Evolutionary conservation across 2,329 filamentous ascomycete genomes (phyloP), one percentile per base, ranked within the genome.

Genomic region (Sarocladiaceae sp.): DNA sequence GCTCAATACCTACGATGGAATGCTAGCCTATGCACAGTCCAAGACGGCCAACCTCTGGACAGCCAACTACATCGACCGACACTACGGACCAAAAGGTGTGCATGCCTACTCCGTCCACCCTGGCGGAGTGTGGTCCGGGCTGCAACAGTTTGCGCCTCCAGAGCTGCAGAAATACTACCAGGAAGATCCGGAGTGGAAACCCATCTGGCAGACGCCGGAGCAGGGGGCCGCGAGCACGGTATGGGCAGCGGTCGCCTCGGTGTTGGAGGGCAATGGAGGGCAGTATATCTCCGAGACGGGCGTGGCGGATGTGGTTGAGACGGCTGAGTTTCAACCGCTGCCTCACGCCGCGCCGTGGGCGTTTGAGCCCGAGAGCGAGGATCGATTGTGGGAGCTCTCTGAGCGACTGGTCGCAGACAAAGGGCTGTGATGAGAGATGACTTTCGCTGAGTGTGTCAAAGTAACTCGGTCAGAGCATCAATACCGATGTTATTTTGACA

Each of bases 31-130:
- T 53, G 71, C 66, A 0, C 72, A 77, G 56, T 66, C 68, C 48
- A 83, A 82, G 57, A 68, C 70, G 0, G 77, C 78, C 12, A 78
- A 76, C 53, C 69, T 80, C 17, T 76, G 70, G 56, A 72, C 76
- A 50, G 72, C 77, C 3, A 78, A 74, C 54, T 69, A 78, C 52
- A 67, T 81, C 23, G 76, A 80, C 28, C 68, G 77, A 1, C 68
- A 67, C 0, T 80, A 77, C 55, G 74, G 71, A 2, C 23, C 60
- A 1, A 58, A 63, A 3, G 71, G 73, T 10, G 55, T 82, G 0
- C 75, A 76, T 50, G 75, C 68, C 0, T 57, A 55, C 48, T 60
- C 57, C n/a, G 52, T 64, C 5, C 72, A 36, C 33, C 33, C 33
- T 8, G 33, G 33, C 33, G 33, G 7, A n/a, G n/a, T n/a, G n/a